Evolutionary conservation across 2,329 filamentous ascomycete species (phyloP).

Genomic region (Hymenotorrendiella dingleyae): DNA sequence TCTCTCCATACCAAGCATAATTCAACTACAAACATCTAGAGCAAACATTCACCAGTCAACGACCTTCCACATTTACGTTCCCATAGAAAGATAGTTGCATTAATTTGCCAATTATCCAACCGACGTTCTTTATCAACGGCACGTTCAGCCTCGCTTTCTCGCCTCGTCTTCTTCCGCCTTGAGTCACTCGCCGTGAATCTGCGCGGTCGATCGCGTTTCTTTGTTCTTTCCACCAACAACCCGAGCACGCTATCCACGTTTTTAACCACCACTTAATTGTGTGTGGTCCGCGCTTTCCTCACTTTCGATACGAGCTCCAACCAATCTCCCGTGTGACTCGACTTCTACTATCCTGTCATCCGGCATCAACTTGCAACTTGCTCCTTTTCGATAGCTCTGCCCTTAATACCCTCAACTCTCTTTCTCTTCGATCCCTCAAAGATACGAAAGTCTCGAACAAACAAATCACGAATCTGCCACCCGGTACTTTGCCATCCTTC

Average conservation of each 20-base stretch:
- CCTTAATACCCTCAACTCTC: constrained; percentile 11
- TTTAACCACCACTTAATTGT: constrained; percentile 21
- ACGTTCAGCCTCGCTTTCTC: constrained; percentile 7
- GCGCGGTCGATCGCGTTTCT: constrained; percentile 11
- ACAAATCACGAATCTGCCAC: background rate
- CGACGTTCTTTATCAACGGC: constrained; percentile 15
- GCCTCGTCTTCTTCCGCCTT: constrained; percentile 6
- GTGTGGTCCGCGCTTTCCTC: constrained; percentile 17
- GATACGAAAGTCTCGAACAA: background rate
- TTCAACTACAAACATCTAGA: background rate
- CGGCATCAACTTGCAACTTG: constrained; percentile 19
- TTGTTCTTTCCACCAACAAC: constrained; percentile 6
- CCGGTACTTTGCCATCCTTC: background rate
- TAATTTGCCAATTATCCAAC: constrained; percentile 18
- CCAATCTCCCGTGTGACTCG: background rate
- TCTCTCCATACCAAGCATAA: background rate
- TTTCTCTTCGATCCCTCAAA: constrained; percentile 1
- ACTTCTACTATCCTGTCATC: constrained; percentile 16
- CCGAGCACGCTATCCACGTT: background rate
- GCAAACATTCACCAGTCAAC: background rate
- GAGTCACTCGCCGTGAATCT: constrained; percentile 19
- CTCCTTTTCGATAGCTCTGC: constrained; percentile 14
- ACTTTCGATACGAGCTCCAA: constrained; percentile 1
- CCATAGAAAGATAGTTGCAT: constrained; percentile 17
- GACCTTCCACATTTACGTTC: constrained; percentile 2